Base-by-base conservation (phyloP, 2,329 filamentous ascomycete species). In the Clarireedia hainanense region DNA sequence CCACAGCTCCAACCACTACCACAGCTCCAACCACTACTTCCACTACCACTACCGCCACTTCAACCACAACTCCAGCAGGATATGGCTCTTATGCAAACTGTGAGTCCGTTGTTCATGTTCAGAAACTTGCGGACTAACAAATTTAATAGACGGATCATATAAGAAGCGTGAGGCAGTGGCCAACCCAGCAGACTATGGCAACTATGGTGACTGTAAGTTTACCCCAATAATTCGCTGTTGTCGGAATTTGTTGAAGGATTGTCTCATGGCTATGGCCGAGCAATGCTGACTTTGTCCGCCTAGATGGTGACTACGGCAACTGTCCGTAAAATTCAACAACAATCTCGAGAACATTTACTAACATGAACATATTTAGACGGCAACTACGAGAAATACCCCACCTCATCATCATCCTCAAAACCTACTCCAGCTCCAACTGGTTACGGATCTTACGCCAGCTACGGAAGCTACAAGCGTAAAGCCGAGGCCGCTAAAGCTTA, bases 361-460 rank as follows among this genome's bases (percentile, higher is more conserved):
- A 53, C 43, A n/a, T 36, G 9, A 50, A 36, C 24, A 15, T 10
- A 40, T 30, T 2, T 20, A 55, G 45, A 55, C 15, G 52, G 52
- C 5, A 55, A 39, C 17, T 51, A 56, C 37, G 52, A 45, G 6
- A 45, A 45, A 26, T 55, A 55, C 30, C 47, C 52, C n/a, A 9
- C 37, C 12, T n/a, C 24, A 10, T 7, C 45, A 2, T 30, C 45
- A 2, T 17, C 45, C 12, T 23, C 43, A 3, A 14, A 9, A 9
- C 9, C 47, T 1, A 50, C 47, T 6, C 36, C 46, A 40, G 42
- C 52, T 3, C 45, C 46, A 34, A 55, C 52, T n/a, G 52, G 45
- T 10, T 61, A 60, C 39, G 58, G 57, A 3, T 34, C 42, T 1
- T 59, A 58, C 12, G 56, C 24, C 17, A 9, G n/a, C 17, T 52